Base-by-base conservation (phyloP, 495 filamentous ascomycete genomes). In the Aspergillus sclerotioniger region DNA sequence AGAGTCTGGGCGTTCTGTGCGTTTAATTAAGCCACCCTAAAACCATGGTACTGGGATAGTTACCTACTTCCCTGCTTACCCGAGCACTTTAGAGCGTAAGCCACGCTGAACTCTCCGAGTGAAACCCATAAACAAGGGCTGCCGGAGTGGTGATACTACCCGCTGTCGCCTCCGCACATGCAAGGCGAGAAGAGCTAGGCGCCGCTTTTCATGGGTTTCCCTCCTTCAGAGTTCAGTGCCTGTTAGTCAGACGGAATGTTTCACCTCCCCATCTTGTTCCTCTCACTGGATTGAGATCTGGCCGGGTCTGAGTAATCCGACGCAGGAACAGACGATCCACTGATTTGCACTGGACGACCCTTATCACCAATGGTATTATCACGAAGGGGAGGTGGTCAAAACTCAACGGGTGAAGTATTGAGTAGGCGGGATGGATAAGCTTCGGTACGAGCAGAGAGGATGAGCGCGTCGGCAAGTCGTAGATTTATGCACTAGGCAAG, bases 241-340 rank as follows among this genome's bases (percentile, higher is more conserved):
- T 28, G 33, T 56, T 35, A 56, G 45, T 47, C 17, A 28, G 54
- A 25, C 45, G 44, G 47, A 41, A 54, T 58, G 60, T 62, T 46
- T 62, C 54, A 62, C 55, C 17, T 41, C 37, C 37, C 37, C 37
- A n/a, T 41, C 37, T 41, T 7, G 19, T 31, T 35, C 45, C 35
- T 29, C 19, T n/a, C 19, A n/a, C 29, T 17, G 39, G 53, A 45
- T 56, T 56, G 53, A 56, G 53, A 61, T 57, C 53, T 56, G 58
- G 48, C 29, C 53, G 53, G 49, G 53, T 41, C 45, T 60, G 16
- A 35, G 45, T 20, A 41, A 51, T 60, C 25, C 44, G 51, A 62
- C 39, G 60, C 60, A 62, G 60, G 55, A 62, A 62, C 60, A 58
- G 9, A 21, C 16, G 32, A 55, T 55, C 55, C 35, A 54, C 59